Conservation (phyloP, 257 asterid species). For the Fraxinus anomala region DNA sequence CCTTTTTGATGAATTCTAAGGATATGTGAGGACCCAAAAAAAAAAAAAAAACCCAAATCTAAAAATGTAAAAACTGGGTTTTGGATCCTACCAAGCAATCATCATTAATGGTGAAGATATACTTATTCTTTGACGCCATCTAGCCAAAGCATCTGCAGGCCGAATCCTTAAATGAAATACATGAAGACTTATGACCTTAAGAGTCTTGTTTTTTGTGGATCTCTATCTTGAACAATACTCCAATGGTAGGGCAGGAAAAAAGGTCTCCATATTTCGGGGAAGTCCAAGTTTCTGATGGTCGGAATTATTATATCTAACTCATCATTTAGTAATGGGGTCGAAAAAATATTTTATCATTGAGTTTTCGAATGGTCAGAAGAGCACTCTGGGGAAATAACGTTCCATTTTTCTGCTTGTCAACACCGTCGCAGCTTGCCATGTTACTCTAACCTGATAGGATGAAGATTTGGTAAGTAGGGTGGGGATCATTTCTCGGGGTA, state of each 20-base stretch:
- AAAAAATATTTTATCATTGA: too few species aligned
- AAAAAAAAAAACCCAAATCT: not conserved
- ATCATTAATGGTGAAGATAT: constrained; percentile 54
- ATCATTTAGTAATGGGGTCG: constrained; percentile 37
- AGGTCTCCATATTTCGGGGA: constrained; percentile 50
- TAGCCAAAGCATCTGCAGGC: constrained; percentile 56
- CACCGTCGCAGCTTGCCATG: too few species aligned
- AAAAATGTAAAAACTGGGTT: not conserved
- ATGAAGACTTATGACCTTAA: constrained; percentile 50
- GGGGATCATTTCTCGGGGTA: too few species aligned
- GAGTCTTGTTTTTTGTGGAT: constrained; percentile 44
- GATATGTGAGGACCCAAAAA: too few species aligned
- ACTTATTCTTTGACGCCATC: constrained; percentile 50
- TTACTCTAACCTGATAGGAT: too few species aligned
- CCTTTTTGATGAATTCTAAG: too few species aligned
- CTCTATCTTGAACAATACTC: constrained; percentile 51
- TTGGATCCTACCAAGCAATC: constrained; percentile 46
- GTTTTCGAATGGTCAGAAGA: too few species aligned
- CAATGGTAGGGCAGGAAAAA: constrained; percentile 46
- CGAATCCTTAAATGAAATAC: constrained; percentile 55
- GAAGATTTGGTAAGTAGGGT: too few species aligned
- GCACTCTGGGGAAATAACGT: too few species aligned
- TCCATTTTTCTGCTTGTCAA: too few species aligned
- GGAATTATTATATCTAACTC: constrained; percentile 54
- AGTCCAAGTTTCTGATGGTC: constrained; percentile 50